These are phyloP conservation scores for Hypsizygus marmoreus DNA, from an alignment of 768 basidiomycete species.

Conservation along the genomic window DNA sequence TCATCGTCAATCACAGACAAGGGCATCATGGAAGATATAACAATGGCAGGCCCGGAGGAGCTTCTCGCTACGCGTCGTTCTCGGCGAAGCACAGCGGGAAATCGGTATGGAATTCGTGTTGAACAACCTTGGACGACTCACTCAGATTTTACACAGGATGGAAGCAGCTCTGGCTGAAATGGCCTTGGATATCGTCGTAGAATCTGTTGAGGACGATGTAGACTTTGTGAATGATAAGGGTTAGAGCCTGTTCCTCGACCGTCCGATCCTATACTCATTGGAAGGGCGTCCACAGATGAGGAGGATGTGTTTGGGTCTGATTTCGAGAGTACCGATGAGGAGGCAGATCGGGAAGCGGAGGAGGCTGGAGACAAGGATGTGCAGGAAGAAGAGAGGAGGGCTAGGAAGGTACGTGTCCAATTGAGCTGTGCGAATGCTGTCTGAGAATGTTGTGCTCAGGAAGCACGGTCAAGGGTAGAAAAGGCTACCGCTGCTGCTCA, in stretches of 20 bases:
- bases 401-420: constrained; percentile 42
- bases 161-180: constrained; percentile 76
- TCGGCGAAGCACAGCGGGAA: constrained; percentile 76
- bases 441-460: constrained; percentile 35
- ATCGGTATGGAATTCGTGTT: constrained; percentile 48
- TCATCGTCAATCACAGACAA: neutral
- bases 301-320: constrained; percentile 82
- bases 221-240: constrained; percentile 74
- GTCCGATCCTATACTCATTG: constrained; percentile 9
- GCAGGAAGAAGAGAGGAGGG: constrained; percentile 59
- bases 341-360: constrained; percentile 53
- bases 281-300: constrained; percentile 54
- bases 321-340: constrained; percentile 85
- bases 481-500: constrained; percentile 68
- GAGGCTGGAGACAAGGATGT: constrained; percentile 59
- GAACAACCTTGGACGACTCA: constrained; percentile 1
- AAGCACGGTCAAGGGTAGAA: constrained; percentile 56
- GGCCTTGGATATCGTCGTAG: constrained; percentile 51
- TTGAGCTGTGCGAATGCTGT: neutral
- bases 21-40: constrained; percentile 11
- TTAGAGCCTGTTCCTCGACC: constrained; percentile 20
- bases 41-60: constrained; percentile 38
- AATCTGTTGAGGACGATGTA: constrained; percentile 69
- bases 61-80: constrained; percentile 58
- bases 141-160: constrained; percentile 51